Evolutionary conservation across 768 basidiomycete genomes (phyloP), one percentile per base, ranked within the genome.

Genomic region (Rhizopogon vinicolor): DNA sequence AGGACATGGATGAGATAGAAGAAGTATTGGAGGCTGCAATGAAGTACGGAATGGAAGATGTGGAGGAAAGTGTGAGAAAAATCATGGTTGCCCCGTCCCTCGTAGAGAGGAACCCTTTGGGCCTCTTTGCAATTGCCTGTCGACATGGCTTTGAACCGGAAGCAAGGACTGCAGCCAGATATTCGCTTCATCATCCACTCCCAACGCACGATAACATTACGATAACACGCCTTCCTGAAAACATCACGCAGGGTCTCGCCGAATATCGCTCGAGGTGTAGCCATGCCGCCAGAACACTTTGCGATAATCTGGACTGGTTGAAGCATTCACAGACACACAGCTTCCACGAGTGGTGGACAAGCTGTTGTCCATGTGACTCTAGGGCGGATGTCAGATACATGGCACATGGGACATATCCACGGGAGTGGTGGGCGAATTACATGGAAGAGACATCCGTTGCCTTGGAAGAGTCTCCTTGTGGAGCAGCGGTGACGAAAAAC

Each of bases 61-160:
- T 69, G 41, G 60, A 68, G 16, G 37, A n/a, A 13, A 59, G 51
- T 29, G 53, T 72, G 29, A 64, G 69, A 42, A 57, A 55, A 51
- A 48, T 31, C 19, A 56, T 75, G 39, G 54, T 68, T n/a, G 66
- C 65, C 4, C 56, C 64, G 1, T 43, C 54, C 7, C 63, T 72
- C 52, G 40, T 76, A 19, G 54, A 63, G 37, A 58, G 59, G 6
- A 61, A 65, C 13, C 63, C 75, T 3, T 43, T 68, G 10, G 61
- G 60, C n/a, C 56, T 72, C 8, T 72, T 72, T 52, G 66, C 68
- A 9, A 63, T 75, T 51, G 75, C 74, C 13, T 65, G 64, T 52
- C 62, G 62, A n/a, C 69, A 65, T 48, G 58, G 61, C 10, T 58
- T 69, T 41, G 62, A 64, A 51, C 41, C 50, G 1, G 75, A 77